Base-by-base conservation (phyloP, 192 early-diverging fungal genomes). In the Rhizoclosmatium globosum region DNA sequence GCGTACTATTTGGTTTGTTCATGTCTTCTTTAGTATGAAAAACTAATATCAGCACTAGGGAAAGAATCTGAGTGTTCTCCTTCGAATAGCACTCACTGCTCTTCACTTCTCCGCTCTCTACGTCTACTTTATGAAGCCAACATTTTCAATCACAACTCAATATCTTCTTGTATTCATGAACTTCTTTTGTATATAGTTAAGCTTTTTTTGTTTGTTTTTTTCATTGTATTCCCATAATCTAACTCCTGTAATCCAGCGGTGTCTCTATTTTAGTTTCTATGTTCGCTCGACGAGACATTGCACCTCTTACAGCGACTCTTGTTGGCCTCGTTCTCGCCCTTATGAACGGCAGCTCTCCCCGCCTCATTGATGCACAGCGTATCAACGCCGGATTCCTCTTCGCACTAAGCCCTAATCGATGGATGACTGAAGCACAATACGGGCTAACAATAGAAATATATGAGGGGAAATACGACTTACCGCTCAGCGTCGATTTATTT, bases 321-420 rank as follows among this genome's bases (percentile, higher is more conserved):
- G 43, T 64, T 15, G 62, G 74, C n/a, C 67, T 87, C 2, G 82
- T 87, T 77, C 67, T 70, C 9, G 84, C 87, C 17, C 56, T 84
- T 4, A 85, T 88, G 59, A 82, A 83, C 70, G 87, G 87, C 2
- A 85, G 72, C 68, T 82, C 83, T 17, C 85, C 83, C 4, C 81
- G 53, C 2, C 48, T 84, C 17, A 48, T 17, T n/a, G 48, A 84
- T 19, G 83, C 83, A n/a, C 23, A 64, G 59, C n/a, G 64, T 2
- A 61, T 77, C 62, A 50, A 61, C 0, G 47, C 79, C 23, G 64
- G 79, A 9, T 86, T 57, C 45, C 15, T 78, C 4, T 78, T 70
- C 1, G 39, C 31, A 4, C n/a, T 78, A 19, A 48, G 50, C 17
- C 67, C 77, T 13, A 78, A 78, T 62, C 21, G 77, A 45, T 78